phyloP scores from a whole-genome alignment of 2,329 filamentous ascomycete species.

The Penicillium brevicompactum region DNA sequence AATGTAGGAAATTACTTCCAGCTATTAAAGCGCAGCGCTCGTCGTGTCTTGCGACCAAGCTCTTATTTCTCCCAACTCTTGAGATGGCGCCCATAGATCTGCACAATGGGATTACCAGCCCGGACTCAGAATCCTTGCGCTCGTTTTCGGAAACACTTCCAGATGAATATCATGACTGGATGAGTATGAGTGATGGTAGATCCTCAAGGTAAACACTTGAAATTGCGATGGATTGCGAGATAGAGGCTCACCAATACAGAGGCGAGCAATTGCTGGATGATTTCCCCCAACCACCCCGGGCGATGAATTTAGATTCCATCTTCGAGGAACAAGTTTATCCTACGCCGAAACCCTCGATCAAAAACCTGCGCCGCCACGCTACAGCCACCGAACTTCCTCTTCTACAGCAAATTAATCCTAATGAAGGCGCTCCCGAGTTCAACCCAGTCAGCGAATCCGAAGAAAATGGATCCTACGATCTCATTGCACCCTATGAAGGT shows the following conservation, averaged over 20 bases:
- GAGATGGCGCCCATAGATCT: slow-evolving; percentile 18
- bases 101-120: slow-evolving; percentile 12
- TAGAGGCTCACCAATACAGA: slow-evolving; percentile 3
- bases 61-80: not conserved
- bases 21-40: slow-evolving; percentile 15
- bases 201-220: slow-evolving; percentile 9
- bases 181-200: slow-evolving; percentile 17
- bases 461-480: slow-evolving; percentile 37
- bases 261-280: slow-evolving; percentile 23
- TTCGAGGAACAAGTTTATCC: slow-evolving; percentile 19
- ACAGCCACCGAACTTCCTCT: slow-evolving; percentile 31
- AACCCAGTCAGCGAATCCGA: slow-evolving; percentile 37
- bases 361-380: slow-evolving; percentile 30
- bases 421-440: slow-evolving; percentile 28
- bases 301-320: slow-evolving; percentile 17
- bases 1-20: not conserved
- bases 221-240: not conserved
- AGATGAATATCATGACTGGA: slow-evolving; percentile 28
- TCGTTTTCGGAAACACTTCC: slow-evolving; percentile 18
- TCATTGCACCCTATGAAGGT: slow-evolving; percentile 35
- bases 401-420: slow-evolving; percentile 29
- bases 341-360: slow-evolving; percentile 25
- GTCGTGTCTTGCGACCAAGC: not conserved
- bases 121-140: slow-evolving; percentile 21
- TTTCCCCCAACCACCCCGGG: slow-evolving; percentile 27